Conservation (phyloP, 2,329 filamentous ascomycete species). For the Hypoxylon sp. region DNA sequence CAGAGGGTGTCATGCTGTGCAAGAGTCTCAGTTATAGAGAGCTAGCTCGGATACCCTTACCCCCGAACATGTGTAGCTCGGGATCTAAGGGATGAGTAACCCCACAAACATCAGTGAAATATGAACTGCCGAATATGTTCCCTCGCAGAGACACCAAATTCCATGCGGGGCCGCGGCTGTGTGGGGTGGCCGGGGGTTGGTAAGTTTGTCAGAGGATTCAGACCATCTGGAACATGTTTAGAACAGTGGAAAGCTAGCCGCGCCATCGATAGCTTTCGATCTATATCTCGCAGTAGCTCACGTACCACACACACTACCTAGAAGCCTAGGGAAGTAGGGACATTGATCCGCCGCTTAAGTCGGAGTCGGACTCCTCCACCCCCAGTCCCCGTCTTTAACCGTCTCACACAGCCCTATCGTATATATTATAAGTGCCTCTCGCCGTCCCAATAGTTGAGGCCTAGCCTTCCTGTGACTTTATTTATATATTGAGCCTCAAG, state of each 20-base stretch:
- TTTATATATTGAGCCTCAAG: slow-evolving; percentile 7
- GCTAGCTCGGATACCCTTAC: slow-evolving; percentile 16
- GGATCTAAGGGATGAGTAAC: slow-evolving; percentile 29
- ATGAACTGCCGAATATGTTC: slow-evolving; percentile 46
- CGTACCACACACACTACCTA: background rate
- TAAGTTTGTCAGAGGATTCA: slow-evolving; percentile 10
- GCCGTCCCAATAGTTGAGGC: slow-evolving; percentile 1
- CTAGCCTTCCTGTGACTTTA: slow-evolving; percentile 12
- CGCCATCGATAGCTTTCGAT: slow-evolving; percentile 20
- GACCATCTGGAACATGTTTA: slow-evolving; percentile 12
- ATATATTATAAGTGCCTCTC: slow-evolving; percentile 31
- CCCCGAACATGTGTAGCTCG: slow-evolving; percentile 28
- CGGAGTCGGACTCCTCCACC: slow-evolving; percentile 52
- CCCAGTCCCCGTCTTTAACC: slow-evolving; percentile 42
- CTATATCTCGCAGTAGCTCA: slow-evolving; percentile 1
- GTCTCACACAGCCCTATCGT: slow-evolving; percentile 31
- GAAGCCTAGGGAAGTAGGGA: slow-evolving; percentile 34
- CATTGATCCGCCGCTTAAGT: slow-evolving; percentile 42
- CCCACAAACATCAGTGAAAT: slow-evolving; percentile 34
- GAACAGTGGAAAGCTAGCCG: slow-evolving; percentile 15
- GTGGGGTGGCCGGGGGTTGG: slow-evolving; percentile 3
- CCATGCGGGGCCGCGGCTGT: slow-evolving; percentile 46
- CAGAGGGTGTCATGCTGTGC: background rate
- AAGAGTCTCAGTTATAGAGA: slow-evolving; percentile 18
- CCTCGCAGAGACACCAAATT: slow-evolving; percentile 32